Evolutionary conservation across 2,329 filamentous ascomycete genomes (phyloP).

Genomic region (Microsporum canis): DNA sequence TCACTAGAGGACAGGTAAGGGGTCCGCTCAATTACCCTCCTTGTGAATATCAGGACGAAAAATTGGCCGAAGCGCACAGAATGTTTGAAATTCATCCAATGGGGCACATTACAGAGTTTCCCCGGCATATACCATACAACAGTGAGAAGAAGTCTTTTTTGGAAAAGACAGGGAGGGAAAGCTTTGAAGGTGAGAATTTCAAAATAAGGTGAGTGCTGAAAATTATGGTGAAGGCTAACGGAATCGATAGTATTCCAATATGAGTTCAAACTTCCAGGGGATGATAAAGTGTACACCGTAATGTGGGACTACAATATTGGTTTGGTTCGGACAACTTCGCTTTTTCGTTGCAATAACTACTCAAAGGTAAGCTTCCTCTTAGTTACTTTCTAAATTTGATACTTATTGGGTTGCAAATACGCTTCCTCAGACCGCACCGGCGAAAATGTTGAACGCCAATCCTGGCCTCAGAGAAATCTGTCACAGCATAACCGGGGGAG

Average conservation of each 20-base stretch:
- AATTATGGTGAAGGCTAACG: neutral
- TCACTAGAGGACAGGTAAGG: conserved; percentile 50
- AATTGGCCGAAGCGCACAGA: conserved; percentile 47
- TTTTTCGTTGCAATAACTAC: conserved; percentile 85
- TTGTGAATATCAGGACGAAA: conserved; percentile 53
- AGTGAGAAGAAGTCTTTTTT: conserved; percentile 86
- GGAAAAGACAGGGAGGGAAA: conserved; percentile 73
- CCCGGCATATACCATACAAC: conserved; percentile 79
- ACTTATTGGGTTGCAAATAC: neutral
- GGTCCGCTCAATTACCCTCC: conserved; percentile 64
- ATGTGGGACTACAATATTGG: conserved; percentile 98
- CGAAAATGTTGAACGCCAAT: conserved; percentile 68
- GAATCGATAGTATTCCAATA: conserved; percentile 64
- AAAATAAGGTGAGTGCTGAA: neutral
- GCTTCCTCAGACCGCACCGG: conserved; percentile 61
- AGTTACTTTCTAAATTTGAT: neutral
- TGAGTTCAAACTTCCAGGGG: conserved; percentile 59
- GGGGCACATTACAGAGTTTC: conserved; percentile 49
- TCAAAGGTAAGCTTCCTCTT: conserved; percentile 56
- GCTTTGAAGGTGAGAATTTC: conserved; percentile 22
- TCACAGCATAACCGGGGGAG: conserved; percentile 88
- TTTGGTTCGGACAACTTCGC: conserved; percentile 82
- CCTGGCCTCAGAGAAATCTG: conserved; percentile 77
- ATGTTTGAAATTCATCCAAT: conserved; percentile 56
- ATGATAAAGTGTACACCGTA: conserved; percentile 58